These are phyloP conservation scores for Blastobotrys serpentis DNA, from an alignment of 1,139 yeast genomes.

Conservation along the genomic window DNA sequence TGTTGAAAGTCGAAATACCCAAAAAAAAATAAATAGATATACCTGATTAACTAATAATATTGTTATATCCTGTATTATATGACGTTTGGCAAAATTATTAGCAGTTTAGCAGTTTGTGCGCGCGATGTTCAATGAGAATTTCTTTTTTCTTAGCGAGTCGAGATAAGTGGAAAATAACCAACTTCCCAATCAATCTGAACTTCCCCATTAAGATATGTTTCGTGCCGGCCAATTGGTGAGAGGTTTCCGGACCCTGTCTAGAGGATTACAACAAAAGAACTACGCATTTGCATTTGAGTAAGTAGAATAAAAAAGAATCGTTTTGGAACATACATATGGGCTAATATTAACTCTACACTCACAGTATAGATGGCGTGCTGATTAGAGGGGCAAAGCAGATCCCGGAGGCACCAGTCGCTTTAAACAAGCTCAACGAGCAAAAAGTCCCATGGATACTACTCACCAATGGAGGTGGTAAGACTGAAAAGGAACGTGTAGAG, in stretches of 20 bases:
- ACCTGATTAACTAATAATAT: no score
- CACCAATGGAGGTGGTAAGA: slow-evolving; percentile 92
- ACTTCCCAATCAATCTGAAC: background rate
- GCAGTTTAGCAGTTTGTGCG: no score
- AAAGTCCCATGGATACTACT: slow-evolving; percentile 78
- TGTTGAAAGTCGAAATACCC: no score
- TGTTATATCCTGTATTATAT: no score
- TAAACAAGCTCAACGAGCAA: slow-evolving; percentile 52
- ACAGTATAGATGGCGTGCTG: slow-evolving; percentile 85
- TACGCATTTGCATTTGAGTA: slow-evolving; percentile 40
- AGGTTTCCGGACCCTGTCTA: slow-evolving; percentile 8
- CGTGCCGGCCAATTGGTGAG: slow-evolving; percentile 6
- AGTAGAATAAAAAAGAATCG: slow-evolving; percentile 19
- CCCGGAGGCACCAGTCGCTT: slow-evolving; percentile 64
- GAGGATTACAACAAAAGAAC: slow-evolving; percentile 12
- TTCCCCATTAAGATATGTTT: background rate
- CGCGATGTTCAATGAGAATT: no score
- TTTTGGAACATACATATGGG: background rate
- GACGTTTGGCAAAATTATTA: no score
- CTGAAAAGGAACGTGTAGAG: slow-evolving; percentile 61
- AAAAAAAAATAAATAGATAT: no score
- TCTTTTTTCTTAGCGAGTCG: background rate
- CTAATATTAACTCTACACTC: no score
- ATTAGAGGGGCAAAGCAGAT: slow-evolving; percentile 72
- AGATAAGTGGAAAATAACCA: background rate